A percentile compares a stretch with the other conserved stretches of the same genome.
phyloP scores from a whole-genome alignment of 2,329 filamentous ascomycete species.

The Phaeoacremonium minimum region DNA sequence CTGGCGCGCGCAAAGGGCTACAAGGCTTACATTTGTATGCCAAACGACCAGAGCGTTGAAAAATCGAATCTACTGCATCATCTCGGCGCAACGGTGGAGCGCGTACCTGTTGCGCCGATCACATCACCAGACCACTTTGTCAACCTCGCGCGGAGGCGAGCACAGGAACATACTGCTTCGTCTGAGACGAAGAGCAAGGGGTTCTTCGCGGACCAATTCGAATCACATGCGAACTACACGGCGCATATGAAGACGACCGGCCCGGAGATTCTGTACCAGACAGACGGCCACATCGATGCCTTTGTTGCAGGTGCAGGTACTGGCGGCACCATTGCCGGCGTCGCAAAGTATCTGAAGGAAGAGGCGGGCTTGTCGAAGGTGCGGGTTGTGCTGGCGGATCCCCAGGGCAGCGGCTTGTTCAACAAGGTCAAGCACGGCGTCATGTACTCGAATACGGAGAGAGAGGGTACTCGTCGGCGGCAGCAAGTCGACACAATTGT shows the following conservation, averaged over 20 bases:
- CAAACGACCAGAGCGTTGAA: constrained; percentile 81
- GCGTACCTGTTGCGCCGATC: constrained; percentile 86
- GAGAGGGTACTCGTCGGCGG: constrained; percentile 82
- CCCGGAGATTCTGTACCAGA: constrained; percentile 83
- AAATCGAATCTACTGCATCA: constrained; percentile 87
- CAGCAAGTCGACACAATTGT: constrained; percentile 95
- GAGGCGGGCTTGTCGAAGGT: constrained; percentile 48
- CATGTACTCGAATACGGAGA: constrained; percentile 88
- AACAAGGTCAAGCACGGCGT: constrained; percentile 91
- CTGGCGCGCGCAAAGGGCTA: constrained; percentile 87
- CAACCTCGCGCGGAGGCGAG: constrained; percentile 78
- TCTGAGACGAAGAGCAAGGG: constrained; percentile 62
- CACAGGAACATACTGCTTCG: constrained; percentile 64
- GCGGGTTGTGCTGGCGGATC: constrained; percentile 81
- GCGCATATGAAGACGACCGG: constrained; percentile 82
- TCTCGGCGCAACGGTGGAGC: constrained; percentile 87
- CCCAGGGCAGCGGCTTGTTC: constrained; percentile 88
- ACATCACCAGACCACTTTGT: constrained; percentile 93
- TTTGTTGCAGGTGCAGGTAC: constrained; percentile 94
- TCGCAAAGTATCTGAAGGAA: constrained; percentile 79
- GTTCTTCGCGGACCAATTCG: constrained; percentile 96
- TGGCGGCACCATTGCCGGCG: constrained; percentile 87
- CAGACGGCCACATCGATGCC: constrained; percentile 69
- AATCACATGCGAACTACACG: constrained; percentile 81
- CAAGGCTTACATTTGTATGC: constrained; percentile 95